Percentiles rank a stretch among this genome's conserved stretches.
These are phyloP conservation scores for Sclerotinia minor DNA, from an alignment of 2,329 filamentous ascomycete species.

Conservation along the genomic window DNA sequence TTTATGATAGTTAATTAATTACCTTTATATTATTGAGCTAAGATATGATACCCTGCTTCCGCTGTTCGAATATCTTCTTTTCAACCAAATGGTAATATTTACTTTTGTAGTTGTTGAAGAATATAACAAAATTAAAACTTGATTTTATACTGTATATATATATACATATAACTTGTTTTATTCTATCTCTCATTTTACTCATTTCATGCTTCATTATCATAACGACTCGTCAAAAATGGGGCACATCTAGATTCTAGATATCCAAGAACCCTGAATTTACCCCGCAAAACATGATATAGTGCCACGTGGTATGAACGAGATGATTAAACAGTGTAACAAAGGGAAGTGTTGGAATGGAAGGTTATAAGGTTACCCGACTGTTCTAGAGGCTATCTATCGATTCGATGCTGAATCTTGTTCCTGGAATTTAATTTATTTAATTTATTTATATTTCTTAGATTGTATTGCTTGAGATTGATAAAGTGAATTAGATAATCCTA, in stretches of 20 bases:
- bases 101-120: neutral
- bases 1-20: neutral
- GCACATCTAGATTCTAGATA: too few species aligned
- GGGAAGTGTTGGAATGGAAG: neutral
- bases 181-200: too few species aligned
- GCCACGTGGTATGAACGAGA: neutral
- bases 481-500: neutral
- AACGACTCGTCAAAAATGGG: too few species aligned
- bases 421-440: neutral
- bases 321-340: neutral
- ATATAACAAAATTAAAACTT: neutral
- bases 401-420: neutral
- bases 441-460: neutral
- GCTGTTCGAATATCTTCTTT: constrained; percentile 57
- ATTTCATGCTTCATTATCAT: too few species aligned
- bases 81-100: constrained; percentile 48
- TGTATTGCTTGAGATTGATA: too few species aligned
- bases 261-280: neutral
- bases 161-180: too few species aligned
- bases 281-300: neutral
- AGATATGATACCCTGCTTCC: constrained; percentile 38
- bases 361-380: neutral
- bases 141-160: neutral
- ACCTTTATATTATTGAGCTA: neutral
- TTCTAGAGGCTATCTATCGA: neutral